Evolutionary conservation across 805 yeast genomes (phyloP), one percentile per base, ranked within the genome.

Genomic region (Saccharomycopsis schoenii): DNA sequence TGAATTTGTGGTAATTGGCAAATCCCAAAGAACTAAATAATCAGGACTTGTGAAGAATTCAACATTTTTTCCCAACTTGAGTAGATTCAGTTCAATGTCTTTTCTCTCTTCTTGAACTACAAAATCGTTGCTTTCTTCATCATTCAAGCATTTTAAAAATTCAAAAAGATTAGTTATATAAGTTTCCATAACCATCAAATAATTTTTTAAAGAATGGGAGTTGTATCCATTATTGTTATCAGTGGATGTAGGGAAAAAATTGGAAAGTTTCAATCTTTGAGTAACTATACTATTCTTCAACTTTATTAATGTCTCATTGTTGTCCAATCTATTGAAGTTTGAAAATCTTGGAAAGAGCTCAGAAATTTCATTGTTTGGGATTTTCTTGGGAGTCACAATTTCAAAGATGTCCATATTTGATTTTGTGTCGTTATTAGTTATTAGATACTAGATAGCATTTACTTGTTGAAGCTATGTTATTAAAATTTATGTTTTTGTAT

Each of bases 11-110:
- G 58, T 59, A 8, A 61, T 43, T 8, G 63, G 63, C n/a, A 61
- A 47, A 25, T 56, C 42, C 64, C 64, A 61, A 11, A 61, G 61
- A 19, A 56, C 42, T 17, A 54, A 17, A 37, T 17, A 36, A 6
- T 21, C 47, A 52, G 51, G 4, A 29, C 55, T 17, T n/a, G 51
- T 42, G 55, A 37, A 36, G 2, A 47, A 34, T 29, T 29, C 40
- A 6, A 57, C 15, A 25, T 25, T 36, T 57, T 14, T 40, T 47
- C 55, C 60, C 12, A 52, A 21, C 15, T 24, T 47, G 15, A 47
- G 41, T 36, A 51, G 34, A 36, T 57, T 51, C 11, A 29, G 19
- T 17, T 17, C 60, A 5, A 6, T n/a, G 17, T 50, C 15, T 5
- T 19, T 17, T 14, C 24, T 11, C 2, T 36, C 43, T 14, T 50